Evolutionary conservation across 805 yeast genomes (phyloP).

Genomic region (Metschnikowia noctiluminum): DNA sequence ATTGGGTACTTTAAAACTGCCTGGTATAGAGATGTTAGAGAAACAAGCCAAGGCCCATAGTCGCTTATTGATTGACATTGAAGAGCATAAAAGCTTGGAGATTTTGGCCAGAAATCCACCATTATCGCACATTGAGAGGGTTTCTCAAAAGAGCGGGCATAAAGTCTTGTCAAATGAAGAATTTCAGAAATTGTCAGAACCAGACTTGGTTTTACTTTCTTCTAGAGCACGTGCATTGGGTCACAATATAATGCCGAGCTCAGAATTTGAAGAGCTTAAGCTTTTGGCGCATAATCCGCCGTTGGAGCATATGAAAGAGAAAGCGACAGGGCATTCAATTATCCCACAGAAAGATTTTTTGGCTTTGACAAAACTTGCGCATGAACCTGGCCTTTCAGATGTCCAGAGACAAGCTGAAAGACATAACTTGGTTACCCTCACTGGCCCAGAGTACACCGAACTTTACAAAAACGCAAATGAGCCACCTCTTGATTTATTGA

Average conservation of each 20-base stretch:
- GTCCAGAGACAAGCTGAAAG: constrained; percentile 34
- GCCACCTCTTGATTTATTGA: constrained; percentile 25
- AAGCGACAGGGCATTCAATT: constrained; percentile 19
- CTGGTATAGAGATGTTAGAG: constrained; percentile 10
- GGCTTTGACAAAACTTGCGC: constrained; percentile 13
- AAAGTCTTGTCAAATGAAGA: constrained; percentile 13
- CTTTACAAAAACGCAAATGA: constrained; percentile 29
- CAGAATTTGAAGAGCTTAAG: constrained; percentile 5
- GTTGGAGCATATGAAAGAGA: constrained; percentile 13
- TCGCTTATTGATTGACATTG: constrained; percentile 11
- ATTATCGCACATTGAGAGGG: constrained; percentile 18
- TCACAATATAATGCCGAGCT: constrained; percentile 3
- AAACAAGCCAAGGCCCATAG: constrained; percentile 7
- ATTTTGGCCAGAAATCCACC: constrained; percentile 20
- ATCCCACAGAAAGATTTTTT: constrained; percentile 16
- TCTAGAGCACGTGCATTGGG: constrained; percentile 3
- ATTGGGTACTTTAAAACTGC: constrained; percentile 7
- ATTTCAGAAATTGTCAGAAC: constrained; percentile 6
- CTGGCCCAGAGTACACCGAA: constrained; percentile 31
- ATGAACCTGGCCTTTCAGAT: constrained; percentile 26
- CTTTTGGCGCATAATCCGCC: constrained; percentile 15
- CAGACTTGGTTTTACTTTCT: constrained; percentile 4
- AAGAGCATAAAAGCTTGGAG: constrained; percentile 3
- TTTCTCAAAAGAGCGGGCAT: constrained; percentile 13
- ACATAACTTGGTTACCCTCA: constrained; percentile 29